Evolutionary conservation across 805 yeast genomes (phyloP), one percentile per base, ranked within the genome.

Genomic region (Barnettozyma populi): DNA sequence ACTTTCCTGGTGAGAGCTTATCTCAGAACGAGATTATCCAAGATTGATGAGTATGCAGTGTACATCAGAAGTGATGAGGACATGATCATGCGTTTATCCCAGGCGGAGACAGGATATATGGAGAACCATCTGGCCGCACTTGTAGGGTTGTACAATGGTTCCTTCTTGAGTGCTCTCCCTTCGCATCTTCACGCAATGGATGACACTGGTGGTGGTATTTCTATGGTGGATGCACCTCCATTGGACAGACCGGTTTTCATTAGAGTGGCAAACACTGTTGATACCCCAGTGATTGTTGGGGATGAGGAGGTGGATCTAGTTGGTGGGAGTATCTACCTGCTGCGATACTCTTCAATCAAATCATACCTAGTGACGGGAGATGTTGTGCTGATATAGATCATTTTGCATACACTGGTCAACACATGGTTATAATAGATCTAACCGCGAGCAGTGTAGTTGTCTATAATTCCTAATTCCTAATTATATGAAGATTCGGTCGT

Each of bases 221-320:
- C 79, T 8, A 90, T 94, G 98, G 72, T 92, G 2, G 85, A 80
- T 14, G 75, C 74, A 51, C 98, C 98, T 0, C 86, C 86, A 43
- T 55, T 86, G 60, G 75, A 85, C 52, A 76, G 73, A 49, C 86
- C 94, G 7, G 97, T 94, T 1, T 90, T 89, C 57, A 70, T 90
- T 10, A 73, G 78, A 41, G 84, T 79, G 1, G 45, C 67, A n/a
- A 59, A 57, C 29, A 72, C 69, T 11, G 61, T 65, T 21, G 65
- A 64, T 14, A 69, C 70, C 34, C 61, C 68, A 3, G 69, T 79
- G 0, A 57, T 62, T 3, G 66, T 80, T 11, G 80, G 76, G 20
- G 78, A 71, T 21, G 84, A 80, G 52, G 79, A 74, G 44, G 71
- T 86, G 3, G 84, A 78, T 42, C 70, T 83, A 53, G 72, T 69